A percentile compares a stretch with the other conserved stretches of the same genome.
Conservation (phyloP, 345 rosid species). For the Aquilaria malaccensis region DNA sequence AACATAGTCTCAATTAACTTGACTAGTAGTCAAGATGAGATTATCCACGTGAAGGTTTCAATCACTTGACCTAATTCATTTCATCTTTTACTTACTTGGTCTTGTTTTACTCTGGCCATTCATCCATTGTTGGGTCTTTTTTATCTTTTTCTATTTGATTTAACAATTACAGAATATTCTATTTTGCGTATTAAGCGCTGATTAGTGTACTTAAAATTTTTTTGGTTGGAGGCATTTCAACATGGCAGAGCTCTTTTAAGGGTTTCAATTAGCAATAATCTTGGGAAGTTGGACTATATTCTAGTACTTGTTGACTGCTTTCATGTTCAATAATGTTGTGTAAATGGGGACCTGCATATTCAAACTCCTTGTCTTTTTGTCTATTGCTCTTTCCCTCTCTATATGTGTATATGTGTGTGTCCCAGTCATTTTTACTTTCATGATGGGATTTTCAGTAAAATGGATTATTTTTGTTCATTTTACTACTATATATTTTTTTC, state of each 20-base stretch:
- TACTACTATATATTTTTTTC: background rate
- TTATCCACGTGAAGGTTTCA: constrained; percentile 62
- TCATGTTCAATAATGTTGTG: too few species aligned
- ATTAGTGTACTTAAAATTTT: constrained; percentile 12
- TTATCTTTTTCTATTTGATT: background rate
- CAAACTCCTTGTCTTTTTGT: too few species aligned
- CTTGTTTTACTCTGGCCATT: constrained; percentile 1
- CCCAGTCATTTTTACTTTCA: too few species aligned
- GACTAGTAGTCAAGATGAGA: constrained; percentile 27
- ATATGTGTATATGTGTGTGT: too few species aligned
- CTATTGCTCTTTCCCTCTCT: too few species aligned
- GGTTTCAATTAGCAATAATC: constrained; percentile 40
- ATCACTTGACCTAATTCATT: background rate
- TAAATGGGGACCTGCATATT: too few species aligned
- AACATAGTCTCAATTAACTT: constrained; percentile 49
- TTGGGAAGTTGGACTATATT: constrained; percentile 61
- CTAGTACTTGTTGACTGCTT: constrained; percentile 39
- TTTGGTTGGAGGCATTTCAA: constrained; percentile 49
- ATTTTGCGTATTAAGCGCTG: constrained; percentile 8
- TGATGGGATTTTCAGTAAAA: background rate
- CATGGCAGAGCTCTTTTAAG: constrained; percentile 76
- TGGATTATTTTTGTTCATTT: background rate
- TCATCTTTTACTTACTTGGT: too few species aligned
- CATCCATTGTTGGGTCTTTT: constrained; percentile 1
- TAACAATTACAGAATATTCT: background rate